Base-by-base conservation (phyloP, 306 rosid species). In the Alnus rubra region DNA sequence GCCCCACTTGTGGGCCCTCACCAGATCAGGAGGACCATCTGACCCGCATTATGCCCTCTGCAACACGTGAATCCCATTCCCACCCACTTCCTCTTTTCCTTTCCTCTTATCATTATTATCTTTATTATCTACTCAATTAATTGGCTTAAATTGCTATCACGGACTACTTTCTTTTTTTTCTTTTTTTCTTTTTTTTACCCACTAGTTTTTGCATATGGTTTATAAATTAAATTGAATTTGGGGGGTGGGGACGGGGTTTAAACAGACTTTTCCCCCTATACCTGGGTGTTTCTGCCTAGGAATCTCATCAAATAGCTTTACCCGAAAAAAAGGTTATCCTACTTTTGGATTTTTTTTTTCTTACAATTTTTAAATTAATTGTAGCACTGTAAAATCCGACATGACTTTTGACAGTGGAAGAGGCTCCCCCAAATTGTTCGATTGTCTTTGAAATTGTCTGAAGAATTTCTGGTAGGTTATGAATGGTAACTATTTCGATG, bases 21-120 rank as follows among this genome's bases (percentile, higher is more conserved):
- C 65, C 35, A 0, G 73, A 86, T 87, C 82, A 76, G 84, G 92
- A 87, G 84, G 92, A 87, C 97, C 90, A 80, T 88, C 85, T 80
- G 87, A 87, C 92, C 94, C 87, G 94, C 97, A 90, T 77, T 5
- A 14, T 5, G 4, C 14, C 6, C 90, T 86, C 84, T 78, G 53
- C 44, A 19, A 86, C 94, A 88, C 89, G 97, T 91, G 96, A 92
- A 88, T 91, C 92, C 75, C 87, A 88, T 90, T 85, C 91, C 28
- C 15, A 45, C 50, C 45, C 45, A 42, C 45, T 42, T 42, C 45
- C 45, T 42, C 45, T 42, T 7, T 42, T 6, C 31, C 35, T 49
- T 39, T 52, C 23, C 2, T 1, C 9, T 33, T 1, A 73, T 72
- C 60, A 60, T 76, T 71, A 79, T 79, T 33, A 33, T 33, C 75